Evolutionary conservation across 805 yeast species (phyloP).

Genomic region (Candida pseudofarinosa): DNA sequence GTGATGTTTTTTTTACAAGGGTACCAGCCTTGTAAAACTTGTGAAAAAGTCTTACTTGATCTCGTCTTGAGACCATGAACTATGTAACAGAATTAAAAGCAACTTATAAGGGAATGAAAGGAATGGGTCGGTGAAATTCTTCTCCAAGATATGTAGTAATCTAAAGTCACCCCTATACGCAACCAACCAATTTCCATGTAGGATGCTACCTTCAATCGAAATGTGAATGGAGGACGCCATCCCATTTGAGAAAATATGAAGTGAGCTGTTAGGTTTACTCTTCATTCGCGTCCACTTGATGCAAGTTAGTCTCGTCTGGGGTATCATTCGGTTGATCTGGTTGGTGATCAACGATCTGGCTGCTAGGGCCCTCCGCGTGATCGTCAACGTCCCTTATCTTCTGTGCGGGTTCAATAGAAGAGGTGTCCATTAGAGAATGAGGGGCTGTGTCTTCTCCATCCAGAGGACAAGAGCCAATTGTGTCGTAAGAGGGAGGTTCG

Average conservation of each 20-base stretch:
- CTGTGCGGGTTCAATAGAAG: neutral
- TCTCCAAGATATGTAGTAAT: too few species aligned
- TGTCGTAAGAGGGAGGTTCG: constrained; percentile 36
- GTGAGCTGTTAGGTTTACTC: too few species aligned
- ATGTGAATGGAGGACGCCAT: too few species aligned
- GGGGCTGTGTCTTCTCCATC: neutral
- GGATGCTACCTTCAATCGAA: too few species aligned
- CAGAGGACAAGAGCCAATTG: neutral
- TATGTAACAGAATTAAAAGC: neutral
- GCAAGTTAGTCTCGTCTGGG: too few species aligned
- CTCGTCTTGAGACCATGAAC: neutral
- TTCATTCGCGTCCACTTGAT: too few species aligned
- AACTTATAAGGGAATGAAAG: neutral
- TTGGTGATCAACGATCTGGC: neutral
- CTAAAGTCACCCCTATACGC: too few species aligned
- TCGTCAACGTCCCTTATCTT: neutral
- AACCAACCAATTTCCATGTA: too few species aligned
- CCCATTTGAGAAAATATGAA: too few species aligned
- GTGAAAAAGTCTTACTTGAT: neutral
- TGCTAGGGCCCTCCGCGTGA: neutral
- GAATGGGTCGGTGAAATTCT: too few species aligned
- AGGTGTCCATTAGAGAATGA: neutral
- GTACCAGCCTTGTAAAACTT: neutral
- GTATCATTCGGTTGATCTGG: too few species aligned
- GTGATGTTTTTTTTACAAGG: neutral